Conservation (phyloP, 345 rosid species). For the Acer negundo region DNA sequence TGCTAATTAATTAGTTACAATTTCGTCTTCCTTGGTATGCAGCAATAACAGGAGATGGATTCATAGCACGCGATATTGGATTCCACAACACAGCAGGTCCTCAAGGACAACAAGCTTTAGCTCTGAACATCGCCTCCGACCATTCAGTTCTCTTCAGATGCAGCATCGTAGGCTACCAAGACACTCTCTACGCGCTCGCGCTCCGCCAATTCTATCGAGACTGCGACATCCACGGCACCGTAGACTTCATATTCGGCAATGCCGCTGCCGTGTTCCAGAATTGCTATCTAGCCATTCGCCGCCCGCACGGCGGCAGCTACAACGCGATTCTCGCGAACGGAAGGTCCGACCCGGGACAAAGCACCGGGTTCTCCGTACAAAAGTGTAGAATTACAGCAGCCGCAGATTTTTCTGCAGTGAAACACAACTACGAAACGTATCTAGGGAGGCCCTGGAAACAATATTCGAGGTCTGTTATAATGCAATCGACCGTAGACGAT, state of each 20-base stretch:
- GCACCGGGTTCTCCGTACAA: constrained; percentile 72
- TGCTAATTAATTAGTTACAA: neutral
- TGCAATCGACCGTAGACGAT: constrained; percentile 63
- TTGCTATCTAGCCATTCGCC: constrained; percentile 54
- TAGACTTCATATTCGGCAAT: constrained; percentile 85
- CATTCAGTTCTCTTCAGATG: constrained; percentile 68
- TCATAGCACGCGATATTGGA: constrained; percentile 74
- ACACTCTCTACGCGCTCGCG: constrained; percentile 66
- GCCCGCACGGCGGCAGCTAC: constrained; percentile 30
- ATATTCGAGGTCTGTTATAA: constrained; percentile 70
- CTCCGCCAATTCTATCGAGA: constrained; percentile 85
- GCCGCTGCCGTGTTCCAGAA: constrained; percentile 84
- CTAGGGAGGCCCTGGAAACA: constrained; percentile 83
- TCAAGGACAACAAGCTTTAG: constrained; percentile 63
- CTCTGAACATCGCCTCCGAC: constrained; percentile 62
- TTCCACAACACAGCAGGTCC: constrained; percentile 86
- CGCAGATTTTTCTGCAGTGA: constrained; percentile 38
- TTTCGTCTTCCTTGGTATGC: neutral
- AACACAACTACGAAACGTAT: constrained; percentile 38
- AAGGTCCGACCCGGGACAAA: constrained; percentile 66
- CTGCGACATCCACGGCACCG: constrained; percentile 70
- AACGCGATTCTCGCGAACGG: constrained; percentile 65
- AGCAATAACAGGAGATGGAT: constrained; percentile 80
- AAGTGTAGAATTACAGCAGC: constrained; percentile 45
- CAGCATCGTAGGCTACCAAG: constrained; percentile 79